phyloP scores from a whole-genome alignment of 352 stramenopile species.

The Pythium plurisporium region DNA sequence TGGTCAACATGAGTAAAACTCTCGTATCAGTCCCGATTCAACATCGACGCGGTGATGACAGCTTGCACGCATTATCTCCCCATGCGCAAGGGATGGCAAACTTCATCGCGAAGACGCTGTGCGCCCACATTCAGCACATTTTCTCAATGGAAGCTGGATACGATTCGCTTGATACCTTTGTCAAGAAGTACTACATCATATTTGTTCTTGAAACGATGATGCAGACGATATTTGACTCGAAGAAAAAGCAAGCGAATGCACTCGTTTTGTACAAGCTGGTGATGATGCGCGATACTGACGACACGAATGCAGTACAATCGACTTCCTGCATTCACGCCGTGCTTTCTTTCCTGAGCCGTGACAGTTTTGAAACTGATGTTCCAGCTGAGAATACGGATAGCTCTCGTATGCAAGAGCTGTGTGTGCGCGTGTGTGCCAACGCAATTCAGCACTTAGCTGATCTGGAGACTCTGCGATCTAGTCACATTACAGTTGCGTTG shows the following conservation, averaged over 20 bases:
- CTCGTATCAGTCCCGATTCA: constrained; percentile 59
- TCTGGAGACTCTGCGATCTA: constrained; percentile 55
- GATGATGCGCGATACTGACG: constrained; percentile 5
- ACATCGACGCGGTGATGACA: constrained; percentile 65
- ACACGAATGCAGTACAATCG: neutral
- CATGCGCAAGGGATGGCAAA: constrained; percentile 51
- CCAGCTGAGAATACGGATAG: neutral
- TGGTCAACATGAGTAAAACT: constrained; percentile 61
- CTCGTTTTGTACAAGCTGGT: constrained; percentile 65
- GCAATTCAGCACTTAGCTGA: constrained; percentile 65
- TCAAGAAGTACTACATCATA: constrained; percentile 70
- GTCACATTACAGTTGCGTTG: constrained; percentile 59
- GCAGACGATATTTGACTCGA: constrained; percentile 64
- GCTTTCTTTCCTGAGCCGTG: constrained; percentile 9
- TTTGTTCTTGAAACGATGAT: constrained; percentile 81
- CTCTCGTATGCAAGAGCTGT: constrained; percentile 57
- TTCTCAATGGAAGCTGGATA: constrained; percentile 19
- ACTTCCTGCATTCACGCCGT: constrained; percentile 15
- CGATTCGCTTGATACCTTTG: constrained; percentile 36
- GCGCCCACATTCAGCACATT: constrained; percentile 50
- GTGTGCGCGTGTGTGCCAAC: constrained; percentile 59
- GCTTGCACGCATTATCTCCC: constrained; percentile 41
- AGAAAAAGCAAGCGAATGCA: constrained; percentile 75
- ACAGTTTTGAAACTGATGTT: constrained; percentile 2
- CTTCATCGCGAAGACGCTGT: constrained; percentile 41